These are phyloP conservation scores for Lasiodiplodia sp. DNA, from an alignment of 2,329 filamentous ascomycete genomes.

Conservation along the genomic window DNA sequence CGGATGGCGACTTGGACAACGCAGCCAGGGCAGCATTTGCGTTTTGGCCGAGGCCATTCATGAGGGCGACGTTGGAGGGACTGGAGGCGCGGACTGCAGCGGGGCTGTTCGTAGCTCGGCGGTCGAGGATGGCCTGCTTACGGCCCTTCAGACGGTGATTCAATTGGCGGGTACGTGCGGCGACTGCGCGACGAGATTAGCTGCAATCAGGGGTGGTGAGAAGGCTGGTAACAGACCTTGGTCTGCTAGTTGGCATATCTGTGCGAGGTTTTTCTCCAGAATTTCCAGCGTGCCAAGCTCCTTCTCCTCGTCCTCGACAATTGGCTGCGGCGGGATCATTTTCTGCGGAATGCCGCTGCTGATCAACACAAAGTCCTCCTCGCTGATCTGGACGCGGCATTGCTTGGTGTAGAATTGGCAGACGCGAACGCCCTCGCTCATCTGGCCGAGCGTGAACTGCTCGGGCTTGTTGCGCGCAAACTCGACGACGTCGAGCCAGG, in stretches of 20 bases:
- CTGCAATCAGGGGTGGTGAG: neutral
- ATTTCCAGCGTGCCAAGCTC: conserved; percentile 86
- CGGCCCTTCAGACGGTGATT: conserved; percentile 81
- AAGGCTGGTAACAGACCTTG: conserved; percentile 58
- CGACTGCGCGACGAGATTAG: conserved; percentile 55
- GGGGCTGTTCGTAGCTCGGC: conserved; percentile 61
- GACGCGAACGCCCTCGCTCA: conserved; percentile 71
- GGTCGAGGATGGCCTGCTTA: conserved; percentile 73
- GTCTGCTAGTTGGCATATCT: conserved; percentile 82
- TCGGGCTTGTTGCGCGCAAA: conserved; percentile 82
- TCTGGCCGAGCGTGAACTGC: conserved; percentile 76
- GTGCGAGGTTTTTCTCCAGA: conserved; percentile 76
- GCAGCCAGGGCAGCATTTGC: conserved; percentile 42
- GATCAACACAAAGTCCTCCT: conserved; percentile 87
- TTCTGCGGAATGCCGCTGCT: conserved; percentile 83
- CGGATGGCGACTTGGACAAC: conserved; percentile 42
- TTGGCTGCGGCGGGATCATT: conserved; percentile 79
- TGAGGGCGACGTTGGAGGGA: conserved; percentile 51
- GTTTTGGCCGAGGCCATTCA: conserved; percentile 47
- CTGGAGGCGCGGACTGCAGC: conserved; percentile 45
- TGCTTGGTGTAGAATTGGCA: conserved; percentile 87
- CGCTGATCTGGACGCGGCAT: conserved; percentile 81
- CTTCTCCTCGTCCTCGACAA: conserved; percentile 85
- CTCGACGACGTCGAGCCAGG: conserved; percentile 85
- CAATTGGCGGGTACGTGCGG: conserved; percentile 75